Evolutionary conservation across 2,329 filamentous ascomycete species (phyloP).

Genomic region (Bisporella sp.): DNA sequence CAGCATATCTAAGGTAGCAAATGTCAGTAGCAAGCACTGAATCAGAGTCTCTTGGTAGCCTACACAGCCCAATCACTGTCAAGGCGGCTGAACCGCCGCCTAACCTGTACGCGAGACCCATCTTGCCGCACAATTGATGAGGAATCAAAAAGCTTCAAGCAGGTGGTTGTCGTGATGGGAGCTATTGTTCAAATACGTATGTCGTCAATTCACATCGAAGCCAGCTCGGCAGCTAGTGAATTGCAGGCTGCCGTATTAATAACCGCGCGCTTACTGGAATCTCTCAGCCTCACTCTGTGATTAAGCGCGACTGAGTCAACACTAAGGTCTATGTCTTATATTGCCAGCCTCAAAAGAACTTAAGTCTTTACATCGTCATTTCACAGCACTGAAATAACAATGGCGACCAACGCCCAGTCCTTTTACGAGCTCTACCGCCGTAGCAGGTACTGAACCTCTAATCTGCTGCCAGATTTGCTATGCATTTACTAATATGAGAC

Average conservation of each 20-base stretch:
- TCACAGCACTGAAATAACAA: constrained; percentile 23
- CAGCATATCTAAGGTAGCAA: constrained; percentile 75
- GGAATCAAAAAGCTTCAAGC: constrained; percentile 2
- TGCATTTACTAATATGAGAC: constrained; percentile 22
- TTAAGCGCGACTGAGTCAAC: constrained; percentile 7
- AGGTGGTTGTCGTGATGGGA: constrained; percentile 7
- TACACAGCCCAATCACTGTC: constrained; percentile 72
- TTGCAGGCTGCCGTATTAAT: constrained; percentile 15
- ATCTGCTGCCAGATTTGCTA: constrained; percentile 21
- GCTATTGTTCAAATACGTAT: constrained; percentile 1
- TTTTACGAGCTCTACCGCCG: constrained; percentile 96
- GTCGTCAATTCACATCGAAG: neutral
- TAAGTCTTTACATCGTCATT: constrained; percentile 11
- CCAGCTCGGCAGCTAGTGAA: neutral
- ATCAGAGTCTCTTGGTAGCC: constrained; percentile 30
- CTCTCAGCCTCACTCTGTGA: neutral
- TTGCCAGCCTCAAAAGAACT: neutral
- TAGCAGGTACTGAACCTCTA: constrained; percentile 69
- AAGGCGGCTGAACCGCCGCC: constrained; percentile 63
- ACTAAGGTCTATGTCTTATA: neutral
- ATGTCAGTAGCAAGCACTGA: constrained; percentile 16
- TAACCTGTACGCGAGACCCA: constrained; percentile 68
- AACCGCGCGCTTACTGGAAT: too few relatives aligned
- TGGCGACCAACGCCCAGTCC: constrained; percentile 46
- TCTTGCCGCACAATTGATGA: constrained; percentile 32